Conservation (phyloP, 805 yeast genomes). For the Suhomyces sp. region DNA sequence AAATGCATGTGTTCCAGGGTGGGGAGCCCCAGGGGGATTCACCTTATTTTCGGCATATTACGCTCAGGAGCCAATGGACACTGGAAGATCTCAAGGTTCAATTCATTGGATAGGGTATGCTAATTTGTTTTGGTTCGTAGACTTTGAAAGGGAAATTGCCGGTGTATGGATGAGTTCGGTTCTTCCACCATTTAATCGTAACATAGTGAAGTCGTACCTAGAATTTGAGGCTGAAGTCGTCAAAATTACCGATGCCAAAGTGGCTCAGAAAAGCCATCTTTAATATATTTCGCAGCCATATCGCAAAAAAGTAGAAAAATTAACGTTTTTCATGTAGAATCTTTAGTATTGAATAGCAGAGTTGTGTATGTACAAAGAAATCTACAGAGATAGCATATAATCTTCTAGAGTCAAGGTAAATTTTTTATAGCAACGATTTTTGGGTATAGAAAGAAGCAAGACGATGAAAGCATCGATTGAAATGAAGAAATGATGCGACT, state of each 20-base stretch:
- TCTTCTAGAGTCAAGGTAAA: background rate
- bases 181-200: conserved; percentile 29
- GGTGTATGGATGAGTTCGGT: conserved; percentile 41
- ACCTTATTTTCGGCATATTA: conserved; percentile 11
- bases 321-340: background rate
- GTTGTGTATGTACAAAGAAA: background rate
- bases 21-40: conserved; percentile 23
- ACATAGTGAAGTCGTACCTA: conserved; percentile 15
- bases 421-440: background rate
- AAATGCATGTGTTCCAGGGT: conserved; percentile 37
- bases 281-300: background rate
- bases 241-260: background rate
- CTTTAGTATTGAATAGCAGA: background rate
- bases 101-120: conserved; percentile 42
- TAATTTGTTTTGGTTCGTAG: conserved; percentile 40
- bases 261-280: background rate
- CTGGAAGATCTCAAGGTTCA: conserved; percentile 35
- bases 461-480: background rate
- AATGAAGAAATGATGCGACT: background rate
- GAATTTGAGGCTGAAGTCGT: conserved; percentile 22
- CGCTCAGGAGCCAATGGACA: conserved; percentile 2
- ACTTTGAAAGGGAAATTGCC: conserved; percentile 32
- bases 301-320: background rate
- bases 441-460: background rate
- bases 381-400: background rate